These are phyloP conservation scores for Corymbia citriodora DNA, from an alignment of 441 rosid species.

Conservation along the genomic window DNA sequence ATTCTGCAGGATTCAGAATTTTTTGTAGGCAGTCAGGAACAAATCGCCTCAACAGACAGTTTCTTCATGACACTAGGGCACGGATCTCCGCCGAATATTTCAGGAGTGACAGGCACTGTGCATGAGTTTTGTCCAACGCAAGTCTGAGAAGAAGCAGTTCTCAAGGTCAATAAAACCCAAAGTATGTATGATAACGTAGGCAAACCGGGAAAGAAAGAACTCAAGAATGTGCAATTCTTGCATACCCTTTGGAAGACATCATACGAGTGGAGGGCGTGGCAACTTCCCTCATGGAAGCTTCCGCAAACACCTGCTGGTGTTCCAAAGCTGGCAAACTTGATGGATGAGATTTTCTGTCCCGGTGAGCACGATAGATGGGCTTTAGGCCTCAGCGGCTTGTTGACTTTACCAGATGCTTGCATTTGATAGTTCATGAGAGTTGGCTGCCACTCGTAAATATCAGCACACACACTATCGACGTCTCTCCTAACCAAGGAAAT, in stretches of 20 bases:
- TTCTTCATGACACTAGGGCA: constrained; percentile 87
- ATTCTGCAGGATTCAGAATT: background rate
- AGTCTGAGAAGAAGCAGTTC: constrained; percentile 42
- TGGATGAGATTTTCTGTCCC: constrained; percentile 71
- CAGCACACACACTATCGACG: constrained; percentile 79
- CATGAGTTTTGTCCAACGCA: constrained; percentile 90
- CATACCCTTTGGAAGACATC: constrained; percentile 90
- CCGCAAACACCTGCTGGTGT: constrained; percentile 91
- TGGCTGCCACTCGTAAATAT: constrained; percentile 93
- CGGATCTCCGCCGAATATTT: constrained; percentile 94
- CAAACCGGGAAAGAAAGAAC: background rate
- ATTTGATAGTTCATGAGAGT: constrained; percentile 72
- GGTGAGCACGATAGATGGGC: constrained; percentile 77
- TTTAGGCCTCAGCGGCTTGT: constrained; percentile 82
- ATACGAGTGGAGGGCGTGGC: constrained; percentile 88
- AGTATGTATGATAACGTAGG: background rate
- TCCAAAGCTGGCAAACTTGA: constrained; percentile 94
- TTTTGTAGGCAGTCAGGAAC: constrained; percentile 38
- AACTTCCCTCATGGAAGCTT: constrained; percentile 71
- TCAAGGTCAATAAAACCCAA: background rate
- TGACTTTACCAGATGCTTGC: constrained; percentile 81
- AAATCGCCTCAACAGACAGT: constrained; percentile 83
- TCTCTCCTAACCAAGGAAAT: constrained; percentile 80
- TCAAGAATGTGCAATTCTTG: background rate
- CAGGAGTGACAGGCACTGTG: constrained; percentile 88